Conservation (phyloP, 495 filamentous ascomycete species). For the Trichoderma gamsii region DNA sequence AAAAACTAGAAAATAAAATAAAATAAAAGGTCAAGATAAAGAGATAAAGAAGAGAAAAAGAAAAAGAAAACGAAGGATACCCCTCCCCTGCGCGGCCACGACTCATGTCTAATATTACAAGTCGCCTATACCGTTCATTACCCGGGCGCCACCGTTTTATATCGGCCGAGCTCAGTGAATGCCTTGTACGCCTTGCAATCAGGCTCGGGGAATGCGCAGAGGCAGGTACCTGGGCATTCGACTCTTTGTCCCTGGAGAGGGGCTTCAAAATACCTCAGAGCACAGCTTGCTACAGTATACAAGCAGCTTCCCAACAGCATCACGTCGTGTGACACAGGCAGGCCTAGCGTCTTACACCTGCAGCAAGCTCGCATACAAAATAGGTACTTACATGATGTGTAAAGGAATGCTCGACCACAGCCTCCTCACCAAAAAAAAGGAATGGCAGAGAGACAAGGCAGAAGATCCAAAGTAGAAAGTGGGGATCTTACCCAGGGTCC, state of each 20-base stretch:
- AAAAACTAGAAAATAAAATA: no score
- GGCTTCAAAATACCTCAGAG: background rate
- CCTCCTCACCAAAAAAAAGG: background rate
- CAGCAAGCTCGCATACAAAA: background rate
- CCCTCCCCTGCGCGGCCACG: background rate
- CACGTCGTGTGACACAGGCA: conserved; percentile 3
- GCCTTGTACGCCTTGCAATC: background rate
- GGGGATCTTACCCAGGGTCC: background rate
- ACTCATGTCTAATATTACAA: background rate
- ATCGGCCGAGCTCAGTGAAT: background rate
- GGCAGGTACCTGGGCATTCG: no score
- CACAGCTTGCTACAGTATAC: background rate
- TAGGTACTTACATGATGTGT: background rate
- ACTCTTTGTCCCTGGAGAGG: background rate
- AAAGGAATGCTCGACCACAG: background rate
- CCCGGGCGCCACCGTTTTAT: background rate
- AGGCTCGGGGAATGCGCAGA: background rate
- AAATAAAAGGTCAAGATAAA: no score
- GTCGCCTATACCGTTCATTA: background rate
- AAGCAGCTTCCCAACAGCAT: background rate
- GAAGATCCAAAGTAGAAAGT: background rate
- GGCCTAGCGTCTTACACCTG: conserved; percentile 8
- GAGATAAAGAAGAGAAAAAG: no score
- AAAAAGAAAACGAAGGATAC: no score
- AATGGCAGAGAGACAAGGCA: background rate